Base-by-base conservation (phyloP, 2,329 filamentous ascomycete genomes). In the Fusarium xyrophilum region DNA sequence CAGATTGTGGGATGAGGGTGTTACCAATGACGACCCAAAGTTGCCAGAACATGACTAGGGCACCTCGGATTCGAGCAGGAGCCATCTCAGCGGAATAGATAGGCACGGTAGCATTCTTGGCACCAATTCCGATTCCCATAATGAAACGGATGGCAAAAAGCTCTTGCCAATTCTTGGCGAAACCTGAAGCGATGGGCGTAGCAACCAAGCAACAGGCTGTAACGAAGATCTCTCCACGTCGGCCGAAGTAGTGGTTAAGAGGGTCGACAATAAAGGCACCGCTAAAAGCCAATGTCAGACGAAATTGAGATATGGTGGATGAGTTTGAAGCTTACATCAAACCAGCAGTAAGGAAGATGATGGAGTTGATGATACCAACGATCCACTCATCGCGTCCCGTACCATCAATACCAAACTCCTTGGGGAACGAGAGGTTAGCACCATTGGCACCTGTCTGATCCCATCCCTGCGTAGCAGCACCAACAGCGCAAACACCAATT, bases 21-120 rank as follows among this genome's bases (percentile, higher is more conserved):
- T 53, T 48, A 48, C 82, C 81, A 61, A 89, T 86, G 1, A 85
- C 84, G 5, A 85, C 88, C 86, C 88, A 91, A 79, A 91, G 85
- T 67, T 87, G 84, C 91, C 92, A 95, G 64, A 89, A 90, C 91
- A 95, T 95, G 65, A 94, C 91, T 5, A 96, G 81, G 19, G 89
- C 91, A 69, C 91, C 90, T 72, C 91, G 85, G 54, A 93, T 89
- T 7, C 82, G 77, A 4, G 90, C 88, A 0, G 91, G 91, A 0
- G 88, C 84, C 51, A 88, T 91, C 76, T 93, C 91, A 2, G 91
- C 91, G 1, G 90, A 89, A 71, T 92, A 94, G 32, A 94, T 88
- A 0, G 92, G 91, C 0, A 90, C 87, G 0, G 84, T 88, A 1
- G 85, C 85, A 9, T 86, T 85, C 73, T 91, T 91, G 17, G 86